Percentiles rank a stretch among this genome's conserved stretches.
phyloP scores from a whole-genome alignment of 192 early-diverging fungal species.

The Coemansia sp. region DNA sequence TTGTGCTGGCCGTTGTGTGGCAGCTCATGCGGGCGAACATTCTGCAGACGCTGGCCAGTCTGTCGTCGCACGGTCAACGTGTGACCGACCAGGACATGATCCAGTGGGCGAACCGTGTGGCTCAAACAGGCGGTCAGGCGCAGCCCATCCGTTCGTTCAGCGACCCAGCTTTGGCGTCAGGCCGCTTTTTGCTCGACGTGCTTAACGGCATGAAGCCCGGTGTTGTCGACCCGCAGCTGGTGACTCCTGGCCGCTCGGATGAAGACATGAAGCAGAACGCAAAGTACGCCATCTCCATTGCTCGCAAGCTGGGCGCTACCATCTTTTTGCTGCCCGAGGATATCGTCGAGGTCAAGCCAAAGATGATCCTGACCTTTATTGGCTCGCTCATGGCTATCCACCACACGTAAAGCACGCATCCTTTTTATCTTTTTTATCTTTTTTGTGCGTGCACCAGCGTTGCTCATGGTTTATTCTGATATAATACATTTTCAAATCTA shows the following conservation, averaged over 20 bases:
- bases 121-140: constrained; percentile 59
- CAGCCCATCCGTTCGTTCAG: constrained; percentile 78
- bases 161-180: constrained; percentile 74
- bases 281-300: constrained; percentile 97
- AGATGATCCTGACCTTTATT: constrained; percentile 95
- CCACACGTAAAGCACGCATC: neutral
- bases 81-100: constrained; percentile 95
- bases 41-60: constrained; percentile 84
- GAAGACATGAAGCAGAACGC: constrained; percentile 91
- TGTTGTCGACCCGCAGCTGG: constrained; percentile 85
- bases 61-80: constrained; percentile 77
- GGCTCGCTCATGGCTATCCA: constrained; percentile 88
- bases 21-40: constrained; percentile 99
- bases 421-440: neutral
- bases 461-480: neutral
- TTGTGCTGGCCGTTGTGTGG: constrained; percentile 94
- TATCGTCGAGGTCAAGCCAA: constrained; percentile 96
- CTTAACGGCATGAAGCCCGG: constrained; percentile 92
- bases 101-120: constrained; percentile 89
- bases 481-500: neutral
- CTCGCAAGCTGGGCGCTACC: constrained; percentile 96
- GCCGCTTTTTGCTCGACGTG: constrained; percentile 87
- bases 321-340: constrained; percentile 99
- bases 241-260: constrained; percentile 68
- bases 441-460: constrained; percentile 6